Evolutionary conservation across 768 basidiomycete genomes (phyloP).

Genomic region (Tylopilus rubrobrunneus): DNA sequence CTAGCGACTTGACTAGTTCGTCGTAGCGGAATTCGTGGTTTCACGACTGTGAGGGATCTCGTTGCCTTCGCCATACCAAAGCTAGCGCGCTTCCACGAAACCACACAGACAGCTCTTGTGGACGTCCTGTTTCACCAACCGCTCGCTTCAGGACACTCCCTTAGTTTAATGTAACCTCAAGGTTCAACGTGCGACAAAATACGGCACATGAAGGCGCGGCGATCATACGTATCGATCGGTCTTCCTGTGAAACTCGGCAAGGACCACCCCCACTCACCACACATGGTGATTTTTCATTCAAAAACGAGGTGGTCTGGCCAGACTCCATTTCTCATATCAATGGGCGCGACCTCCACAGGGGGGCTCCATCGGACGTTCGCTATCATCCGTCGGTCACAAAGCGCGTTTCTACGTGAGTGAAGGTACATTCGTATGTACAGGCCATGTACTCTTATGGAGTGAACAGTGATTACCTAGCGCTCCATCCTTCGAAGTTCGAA

Average conservation of each 20-base stretch:
- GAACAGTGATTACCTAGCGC: conserved; percentile 2
- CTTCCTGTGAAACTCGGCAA: conserved; percentile 13
- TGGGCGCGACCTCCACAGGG: conserved; percentile 4
- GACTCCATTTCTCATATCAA: conserved; percentile 14
- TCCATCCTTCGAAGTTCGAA: background rate
- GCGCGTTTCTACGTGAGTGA: conserved; percentile 10
- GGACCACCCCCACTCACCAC: conserved; percentile 7
- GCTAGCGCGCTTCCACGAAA: background rate
- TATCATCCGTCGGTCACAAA: conserved; percentile 5
- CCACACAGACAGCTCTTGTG: background rate
- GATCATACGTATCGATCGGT: conserved; percentile 23
- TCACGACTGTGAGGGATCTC: background rate
- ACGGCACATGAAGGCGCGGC: conserved; percentile 14
- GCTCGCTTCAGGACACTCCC: background rate
- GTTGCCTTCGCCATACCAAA: background rate
- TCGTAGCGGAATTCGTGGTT: background rate
- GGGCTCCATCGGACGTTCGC: conserved; percentile 4
- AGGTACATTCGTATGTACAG: background rate
- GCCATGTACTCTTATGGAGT: conserved; percentile 6
- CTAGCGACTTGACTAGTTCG: background rate
- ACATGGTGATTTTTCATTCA: conserved; percentile 26
- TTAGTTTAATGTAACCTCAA: conserved; percentile 11
- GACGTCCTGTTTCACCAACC: background rate
- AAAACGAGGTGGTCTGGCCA: conserved; percentile 12
- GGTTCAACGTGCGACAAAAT: conserved; percentile 12